phyloP scores from a whole-genome alignment of 108 stramenopile genomes.

The Stephanodiscus minutulus region DNA sequence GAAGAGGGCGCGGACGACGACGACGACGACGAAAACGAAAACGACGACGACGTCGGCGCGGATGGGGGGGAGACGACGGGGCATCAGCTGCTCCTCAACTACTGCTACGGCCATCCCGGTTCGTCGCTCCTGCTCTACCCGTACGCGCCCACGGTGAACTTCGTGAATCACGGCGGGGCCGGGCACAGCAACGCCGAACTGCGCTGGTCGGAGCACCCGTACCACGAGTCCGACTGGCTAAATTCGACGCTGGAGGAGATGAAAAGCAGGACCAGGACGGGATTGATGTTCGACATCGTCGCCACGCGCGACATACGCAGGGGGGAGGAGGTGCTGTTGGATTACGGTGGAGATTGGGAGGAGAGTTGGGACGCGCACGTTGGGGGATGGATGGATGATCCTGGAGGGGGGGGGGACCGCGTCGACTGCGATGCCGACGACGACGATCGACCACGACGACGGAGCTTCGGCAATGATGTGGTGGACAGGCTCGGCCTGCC shows the following conservation, averaged over 20 bases:
- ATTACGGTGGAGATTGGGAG: constrained; percentile 76
- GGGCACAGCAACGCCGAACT: constrained; percentile 51
- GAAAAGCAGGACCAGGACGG: constrained; percentile 9
- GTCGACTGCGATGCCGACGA: too few species aligned
- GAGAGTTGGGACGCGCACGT: constrained; percentile 61
- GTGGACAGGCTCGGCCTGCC: constrained; percentile 19
- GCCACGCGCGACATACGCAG: constrained; percentile 56
- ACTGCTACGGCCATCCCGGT: constrained; percentile 61
- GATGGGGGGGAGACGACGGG: constrained; percentile 4
- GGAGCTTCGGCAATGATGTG: background rate
- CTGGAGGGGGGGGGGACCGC: background rate
- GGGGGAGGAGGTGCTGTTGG: constrained; percentile 69
- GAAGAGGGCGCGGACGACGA: background rate
- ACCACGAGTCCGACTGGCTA: constrained; percentile 33
- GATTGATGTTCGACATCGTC: constrained; percentile 57
- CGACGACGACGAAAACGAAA: too few species aligned
- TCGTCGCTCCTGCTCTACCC: constrained; percentile 63
- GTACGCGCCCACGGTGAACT: constrained; percentile 46
- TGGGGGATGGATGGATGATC: constrained; percentile 38
- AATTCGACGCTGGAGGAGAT: constrained; percentile 15
- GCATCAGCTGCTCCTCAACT: constrained; percentile 62
- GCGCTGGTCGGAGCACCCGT: constrained; percentile 36
- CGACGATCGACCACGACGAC: background rate
- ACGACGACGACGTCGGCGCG: too few species aligned
- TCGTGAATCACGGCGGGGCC: constrained; percentile 51